These are phyloP conservation scores for Clavispora vitiphila DNA, from an alignment of 805 yeast species.

Conservation along the genomic window DNA sequence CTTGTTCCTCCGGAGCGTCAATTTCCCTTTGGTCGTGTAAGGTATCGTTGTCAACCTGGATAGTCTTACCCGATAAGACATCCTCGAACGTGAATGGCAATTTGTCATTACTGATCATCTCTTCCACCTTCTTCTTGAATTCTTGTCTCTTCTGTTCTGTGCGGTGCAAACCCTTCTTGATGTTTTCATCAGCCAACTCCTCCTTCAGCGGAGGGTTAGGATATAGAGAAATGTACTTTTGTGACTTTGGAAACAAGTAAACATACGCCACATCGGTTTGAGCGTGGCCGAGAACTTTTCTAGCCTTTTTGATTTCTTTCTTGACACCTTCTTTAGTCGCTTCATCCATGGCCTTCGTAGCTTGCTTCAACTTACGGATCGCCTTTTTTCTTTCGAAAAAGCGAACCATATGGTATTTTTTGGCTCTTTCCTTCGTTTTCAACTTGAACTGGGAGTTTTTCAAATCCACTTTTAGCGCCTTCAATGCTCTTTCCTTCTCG, in stretches of 20 bases:
- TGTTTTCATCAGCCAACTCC: slow-evolving; percentile 28
- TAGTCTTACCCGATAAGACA: slow-evolving; percentile 35
- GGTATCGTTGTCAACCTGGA: slow-evolving; percentile 19
- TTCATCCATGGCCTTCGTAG: slow-evolving; percentile 34
- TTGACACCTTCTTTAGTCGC: slow-evolving; percentile 28
- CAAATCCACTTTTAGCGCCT: slow-evolving; percentile 58
- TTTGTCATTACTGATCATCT: slow-evolving; percentile 46
- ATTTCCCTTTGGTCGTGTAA: slow-evolving; percentile 24
- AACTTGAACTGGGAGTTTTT: slow-evolving; percentile 40
- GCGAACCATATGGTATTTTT: slow-evolving; percentile 87
- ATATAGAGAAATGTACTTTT: slow-evolving; percentile 75
- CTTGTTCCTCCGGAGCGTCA: slow-evolving; percentile 40
- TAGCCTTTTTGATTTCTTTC: slow-evolving; percentile 39
- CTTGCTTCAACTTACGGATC: slow-evolving; percentile 57
- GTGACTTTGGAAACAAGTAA: slow-evolving; percentile 69
- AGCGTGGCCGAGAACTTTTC: slow-evolving; percentile 48
- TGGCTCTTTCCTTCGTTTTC: slow-evolving; percentile 48
- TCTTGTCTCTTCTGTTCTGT: slow-evolving; percentile 42
- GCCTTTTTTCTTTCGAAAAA: slow-evolving; percentile 91
- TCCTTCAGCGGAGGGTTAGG: slow-evolving; percentile 37
- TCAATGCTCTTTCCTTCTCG: slow-evolving; percentile 72
- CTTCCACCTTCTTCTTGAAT: slow-evolving; percentile 46
- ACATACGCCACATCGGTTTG: slow-evolving; percentile 73
- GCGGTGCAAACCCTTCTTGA: slow-evolving; percentile 35
- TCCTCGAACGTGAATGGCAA: slow-evolving; percentile 51